phyloP scores from a whole-genome alignment of 495 filamentous ascomycete species.

The Chlorociboria aeruginascens region DNA sequence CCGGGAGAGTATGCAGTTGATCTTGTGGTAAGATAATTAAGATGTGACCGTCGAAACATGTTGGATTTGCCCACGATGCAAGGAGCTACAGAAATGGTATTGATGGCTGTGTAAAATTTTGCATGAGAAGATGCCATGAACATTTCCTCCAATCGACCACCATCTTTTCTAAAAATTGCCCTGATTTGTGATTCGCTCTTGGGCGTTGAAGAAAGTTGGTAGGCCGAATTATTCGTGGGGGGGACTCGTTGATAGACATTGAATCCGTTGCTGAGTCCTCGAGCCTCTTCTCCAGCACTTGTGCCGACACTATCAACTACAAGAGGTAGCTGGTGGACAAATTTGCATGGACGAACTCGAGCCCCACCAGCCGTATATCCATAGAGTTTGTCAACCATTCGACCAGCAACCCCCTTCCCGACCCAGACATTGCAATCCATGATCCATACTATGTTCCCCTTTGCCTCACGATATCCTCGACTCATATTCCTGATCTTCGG shows the following conservation, averaged over 20 bases:
- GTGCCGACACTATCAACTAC: conserved; percentile 57
- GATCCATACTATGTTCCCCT: conserved; percentile 87
- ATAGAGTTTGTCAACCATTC: conserved; percentile 79
- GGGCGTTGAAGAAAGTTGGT: conserved; percentile 8
- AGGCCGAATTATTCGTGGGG: conserved; percentile 17
- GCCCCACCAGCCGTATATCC: conserved; percentile 38
- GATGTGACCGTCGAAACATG: conserved; percentile 91
- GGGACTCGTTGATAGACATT: conserved; percentile 8
- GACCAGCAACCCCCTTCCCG: conserved; percentile 57
- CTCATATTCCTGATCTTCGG: conserved; percentile 98
- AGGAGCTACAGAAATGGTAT: conserved; percentile 79
- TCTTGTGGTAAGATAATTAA: conserved; percentile 35
- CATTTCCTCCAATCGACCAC: conserved; percentile 84
- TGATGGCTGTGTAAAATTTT: conserved; percentile 98
- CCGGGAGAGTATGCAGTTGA: conserved; percentile 43
- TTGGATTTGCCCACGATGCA: conserved; percentile 96
- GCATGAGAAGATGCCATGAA: conserved; percentile 92
- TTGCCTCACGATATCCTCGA: conserved; percentile 85
- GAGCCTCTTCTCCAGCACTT: conserved; percentile 26
- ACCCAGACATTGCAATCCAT: conserved; percentile 97
- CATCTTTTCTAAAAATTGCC: conserved; percentile 32
- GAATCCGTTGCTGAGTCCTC: conserved; percentile 22
- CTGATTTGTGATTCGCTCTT: conserved; percentile 20
- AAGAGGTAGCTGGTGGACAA: conserved; percentile 89
- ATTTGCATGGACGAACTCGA: conserved; percentile 59